Evolutionary conservation across 2,329 filamentous ascomycete species (phyloP), one percentile per base, ranked within the genome.

Genomic region (Microsporum audouinii): DNA sequence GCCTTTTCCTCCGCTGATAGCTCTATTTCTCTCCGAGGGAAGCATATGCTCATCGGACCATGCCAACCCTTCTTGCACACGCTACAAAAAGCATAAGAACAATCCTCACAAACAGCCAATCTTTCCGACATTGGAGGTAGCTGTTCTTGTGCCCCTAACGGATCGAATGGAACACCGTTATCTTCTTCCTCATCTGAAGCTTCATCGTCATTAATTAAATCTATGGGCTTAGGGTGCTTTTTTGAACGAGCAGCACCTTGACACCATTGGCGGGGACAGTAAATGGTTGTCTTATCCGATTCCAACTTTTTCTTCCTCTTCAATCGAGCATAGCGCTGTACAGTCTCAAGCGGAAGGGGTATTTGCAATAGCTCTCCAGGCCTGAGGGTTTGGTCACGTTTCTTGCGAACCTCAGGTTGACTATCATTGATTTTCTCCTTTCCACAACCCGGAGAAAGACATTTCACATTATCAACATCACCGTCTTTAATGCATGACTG

Each of bases 281-380:
- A 97, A 38, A 96, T 82, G 0, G 91, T 96, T 62, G 86, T 87
- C 69, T 91, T 95, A 74, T 97, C 91, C 0, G 89, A 86, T 73
- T 97, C 94, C 2, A 97, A 83, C 71, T 90, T 88, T 65, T 88
- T 89, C 77, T 97, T 97, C 69, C 95, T 89, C 76, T 94, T 96
- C 63, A 97, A 80, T 41, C 85, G 85, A 3, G 95, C 88, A 71
- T 95, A 99, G 60, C 94, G 87, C 69, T 89, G 86, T 1, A 96
- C 90, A 38, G 81, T 82, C 14, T 88, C 84, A 62, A 87, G 82
- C 1, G 84, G 78, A 1, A 92, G 75, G 0, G 87, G 86, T 51
- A 92, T 89, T 68, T 89, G 85, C 3, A 91, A 77, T 47, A 97
- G 81, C 74, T 97, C 91, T 68, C 88, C 89, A 0, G 92, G 91